phyloP scores from a whole-genome alignment of 1,284 basidiomycete genomes.

The Hymenochaete sp. region DNA sequence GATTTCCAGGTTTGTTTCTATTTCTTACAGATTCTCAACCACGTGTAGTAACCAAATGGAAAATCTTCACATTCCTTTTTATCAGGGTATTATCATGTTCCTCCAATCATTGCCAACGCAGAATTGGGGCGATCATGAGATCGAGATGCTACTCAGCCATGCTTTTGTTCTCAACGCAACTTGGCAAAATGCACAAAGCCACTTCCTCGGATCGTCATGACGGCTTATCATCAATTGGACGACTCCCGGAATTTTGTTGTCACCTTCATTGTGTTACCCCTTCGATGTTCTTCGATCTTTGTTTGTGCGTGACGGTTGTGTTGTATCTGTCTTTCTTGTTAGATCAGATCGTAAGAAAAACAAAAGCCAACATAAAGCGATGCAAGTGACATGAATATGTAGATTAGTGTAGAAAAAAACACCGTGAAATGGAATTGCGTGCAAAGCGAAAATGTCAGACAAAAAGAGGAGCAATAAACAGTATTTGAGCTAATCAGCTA shows the following conservation, averaged over 20 bases:
- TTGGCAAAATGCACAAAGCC: conserved; percentile 92
- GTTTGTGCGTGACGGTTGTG: too few species aligned
- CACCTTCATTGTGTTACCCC: too few species aligned
- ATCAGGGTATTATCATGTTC: conserved; percentile 98
- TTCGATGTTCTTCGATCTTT: too few species aligned
- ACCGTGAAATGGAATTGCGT: not conserved
- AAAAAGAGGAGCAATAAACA: not conserved
- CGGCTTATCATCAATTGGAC: too few species aligned
- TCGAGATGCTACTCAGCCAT: conserved; percentile 90
- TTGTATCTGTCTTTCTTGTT: too few species aligned
- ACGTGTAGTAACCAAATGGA: not conserved
- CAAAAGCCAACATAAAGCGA: too few species aligned
- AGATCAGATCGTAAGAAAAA: too few species aligned
- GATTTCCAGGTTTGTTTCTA: conserved; percentile 80
- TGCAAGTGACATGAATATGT: not conserved
- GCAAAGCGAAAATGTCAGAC: not conserved
- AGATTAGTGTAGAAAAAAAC: not conserved
- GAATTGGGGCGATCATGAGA: conserved; percentile 91
- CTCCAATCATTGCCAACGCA: conserved; percentile 94
- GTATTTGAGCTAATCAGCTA: too few species aligned
- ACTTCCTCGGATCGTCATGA: conserved; percentile 54
- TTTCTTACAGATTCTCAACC: too few species aligned
- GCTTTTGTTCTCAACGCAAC: conserved; percentile 92
- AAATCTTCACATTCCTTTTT: not conserved
- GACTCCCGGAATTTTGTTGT: too few species aligned